Evolutionary conservation across 148 eudicot species (phyloP).

Genomic region (Nepenthes mirabilis): DNA sequence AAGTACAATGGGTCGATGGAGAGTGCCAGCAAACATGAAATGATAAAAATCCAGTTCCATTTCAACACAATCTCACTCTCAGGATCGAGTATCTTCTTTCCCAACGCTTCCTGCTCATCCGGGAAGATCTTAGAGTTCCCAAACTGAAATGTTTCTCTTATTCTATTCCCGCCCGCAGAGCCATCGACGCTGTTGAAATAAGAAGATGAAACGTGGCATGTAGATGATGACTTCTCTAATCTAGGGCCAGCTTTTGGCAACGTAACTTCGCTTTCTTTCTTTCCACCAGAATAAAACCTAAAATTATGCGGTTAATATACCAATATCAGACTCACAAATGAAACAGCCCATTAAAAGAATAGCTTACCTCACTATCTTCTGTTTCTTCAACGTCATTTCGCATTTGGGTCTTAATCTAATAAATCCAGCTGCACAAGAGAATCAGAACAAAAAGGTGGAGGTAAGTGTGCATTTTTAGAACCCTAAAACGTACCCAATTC

Average conservation of each 20-base stretch:
- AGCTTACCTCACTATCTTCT: background rate
- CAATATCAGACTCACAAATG: background rate
- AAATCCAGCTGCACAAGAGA: too few relatives aligned
- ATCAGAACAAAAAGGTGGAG: too few relatives aligned
- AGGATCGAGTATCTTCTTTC: conserved; percentile 77
- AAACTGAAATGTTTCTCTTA: conserved; percentile 30
- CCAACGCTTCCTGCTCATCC: conserved; percentile 44
- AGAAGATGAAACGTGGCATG: conserved; percentile 36
- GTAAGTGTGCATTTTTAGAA: too few relatives aligned
- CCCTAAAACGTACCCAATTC: too few relatives aligned
- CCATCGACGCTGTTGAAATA: conserved; percentile 26
- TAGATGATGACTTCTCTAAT: conserved; percentile 42
- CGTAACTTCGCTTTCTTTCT: conserved; percentile 27
- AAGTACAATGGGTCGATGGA: conserved; percentile 88
- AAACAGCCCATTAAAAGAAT: background rate
- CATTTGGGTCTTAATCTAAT: background rate
- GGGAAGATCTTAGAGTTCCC: conserved; percentile 48
- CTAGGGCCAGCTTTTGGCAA: conserved; percentile 41
- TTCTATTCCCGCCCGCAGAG: conserved; percentile 26
- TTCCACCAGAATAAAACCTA: conserved; percentile 77
- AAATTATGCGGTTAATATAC: background rate
- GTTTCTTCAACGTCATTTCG: background rate
- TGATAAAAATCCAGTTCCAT: conserved; percentile 82
- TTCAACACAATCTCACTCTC: conserved; percentile 79
- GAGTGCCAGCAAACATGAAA: conserved; percentile 75